Evolutionary conservation across 1,284 basidiomycete genomes (phyloP).

Genomic region (Cryptococcus sp.): DNA sequence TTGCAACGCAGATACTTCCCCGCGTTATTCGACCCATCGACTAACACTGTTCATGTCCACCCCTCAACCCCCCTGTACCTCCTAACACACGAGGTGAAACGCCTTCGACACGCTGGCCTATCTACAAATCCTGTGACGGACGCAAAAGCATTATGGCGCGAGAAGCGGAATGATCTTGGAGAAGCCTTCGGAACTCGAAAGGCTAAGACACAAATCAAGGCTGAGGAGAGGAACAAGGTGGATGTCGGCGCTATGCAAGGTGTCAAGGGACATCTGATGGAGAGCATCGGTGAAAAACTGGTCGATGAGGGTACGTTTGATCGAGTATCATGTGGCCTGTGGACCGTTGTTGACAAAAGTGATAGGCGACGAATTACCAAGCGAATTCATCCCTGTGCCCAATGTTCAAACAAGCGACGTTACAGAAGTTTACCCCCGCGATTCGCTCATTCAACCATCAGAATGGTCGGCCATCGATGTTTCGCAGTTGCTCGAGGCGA

Average conservation of each 20-base stretch:
- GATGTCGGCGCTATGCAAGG: constrained; percentile 81
- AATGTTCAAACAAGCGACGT: constrained; percentile 65
- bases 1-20: constrained; percentile 49
- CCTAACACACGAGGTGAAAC: constrained; percentile 75
- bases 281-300: constrained; percentile 68
- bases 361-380: constrained; percentile 20
- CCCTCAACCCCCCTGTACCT: constrained; percentile 72
- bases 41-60: constrained; percentile 63
- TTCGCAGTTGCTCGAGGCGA: constrained; percentile 59
- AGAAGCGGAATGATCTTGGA: constrained; percentile 75
- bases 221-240: constrained; percentile 81
- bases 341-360: background rate
- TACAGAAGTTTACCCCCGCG: constrained; percentile 72
- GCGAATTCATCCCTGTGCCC: constrained; percentile 68
- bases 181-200: constrained; percentile 92
- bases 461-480: constrained; percentile 58
- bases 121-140: constrained; percentile 42
- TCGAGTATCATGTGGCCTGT: background rate
- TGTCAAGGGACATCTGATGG: constrained; percentile 74
- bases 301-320: constrained; percentile 49
- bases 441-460: constrained; percentile 70
- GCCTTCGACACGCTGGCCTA: constrained; percentile 59
- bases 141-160: constrained; percentile 59
- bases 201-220: constrained; percentile 77
- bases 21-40: constrained; percentile 64